Conservation (phyloP, 2,329 filamentous ascomycete species). For the Cladobotryum protrusum region DNA sequence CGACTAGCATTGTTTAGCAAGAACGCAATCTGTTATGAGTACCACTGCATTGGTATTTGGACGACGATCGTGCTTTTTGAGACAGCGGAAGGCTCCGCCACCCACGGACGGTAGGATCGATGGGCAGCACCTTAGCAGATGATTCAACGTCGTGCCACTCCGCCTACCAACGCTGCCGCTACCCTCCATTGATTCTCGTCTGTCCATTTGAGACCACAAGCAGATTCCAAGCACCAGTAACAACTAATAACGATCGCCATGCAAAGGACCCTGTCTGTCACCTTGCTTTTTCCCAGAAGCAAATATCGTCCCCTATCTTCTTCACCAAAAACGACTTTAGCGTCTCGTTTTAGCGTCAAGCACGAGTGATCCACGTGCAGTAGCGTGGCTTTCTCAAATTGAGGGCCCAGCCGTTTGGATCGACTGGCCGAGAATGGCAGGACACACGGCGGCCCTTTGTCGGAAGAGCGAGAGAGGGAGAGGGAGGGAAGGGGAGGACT, state of each 20-base stretch:
- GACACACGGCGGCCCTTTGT: not conserved
- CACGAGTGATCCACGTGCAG: slow-evolving; percentile 12
- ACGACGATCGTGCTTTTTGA: not conserved
- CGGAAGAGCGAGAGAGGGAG: not conserved
- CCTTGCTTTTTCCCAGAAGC: slow-evolving; percentile 1
- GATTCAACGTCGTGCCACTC: not conserved
- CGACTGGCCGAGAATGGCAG: not conserved
- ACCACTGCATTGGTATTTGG: not conserved
- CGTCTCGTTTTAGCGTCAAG: slow-evolving; percentile 1
- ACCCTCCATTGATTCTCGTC: slow-evolving; percentile 11
- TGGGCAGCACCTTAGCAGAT: not conserved
- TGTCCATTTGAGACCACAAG: slow-evolving; percentile 7
- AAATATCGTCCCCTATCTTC: slow-evolving; percentile 9
- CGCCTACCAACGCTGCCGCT: slow-evolving; percentile 6
- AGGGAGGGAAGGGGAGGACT: not conserved
- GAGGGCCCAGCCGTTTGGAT: slow-evolving; percentile 11
- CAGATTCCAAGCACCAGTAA: slow-evolving; percentile 9
- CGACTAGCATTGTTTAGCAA: not conserved
- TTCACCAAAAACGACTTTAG: slow-evolving; percentile 6
- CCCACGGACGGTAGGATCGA: not conserved
- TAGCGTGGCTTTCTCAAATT: slow-evolving; percentile 7
- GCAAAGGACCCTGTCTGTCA: slow-evolving; percentile 7
- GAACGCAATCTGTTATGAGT: not conserved
- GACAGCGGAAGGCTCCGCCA: not conserved
- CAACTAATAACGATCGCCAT: slow-evolving; percentile 12